Conservation (phyloP, 129 eudicot species). For the Chrysanthemum makinoi region DNA sequence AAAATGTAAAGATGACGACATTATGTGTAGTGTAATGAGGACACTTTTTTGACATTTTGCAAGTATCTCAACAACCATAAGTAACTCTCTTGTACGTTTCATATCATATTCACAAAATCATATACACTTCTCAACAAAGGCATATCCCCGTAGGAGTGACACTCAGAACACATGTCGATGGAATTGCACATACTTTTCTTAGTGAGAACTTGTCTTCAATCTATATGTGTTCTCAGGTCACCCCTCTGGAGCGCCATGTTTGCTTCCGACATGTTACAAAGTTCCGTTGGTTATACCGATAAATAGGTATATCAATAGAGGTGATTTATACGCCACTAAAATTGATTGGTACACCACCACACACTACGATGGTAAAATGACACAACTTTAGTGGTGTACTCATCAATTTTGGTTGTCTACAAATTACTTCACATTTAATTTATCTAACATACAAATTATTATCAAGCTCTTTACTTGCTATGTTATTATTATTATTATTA, state of each 20-base stretch:
- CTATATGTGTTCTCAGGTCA: slow-evolving; percentile 72
- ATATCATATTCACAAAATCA: neutral
- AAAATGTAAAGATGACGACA: slow-evolving; percentile 31
- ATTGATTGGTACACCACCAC: too few species aligned
- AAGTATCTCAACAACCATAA: slow-evolving; percentile 23
- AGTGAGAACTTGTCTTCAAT: slow-evolving; percentile 1
- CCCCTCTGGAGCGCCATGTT: slow-evolving; percentile 49
- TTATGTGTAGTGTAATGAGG: slow-evolving; percentile 23
- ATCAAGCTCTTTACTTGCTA: neutral
- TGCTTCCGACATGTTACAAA: slow-evolving; percentile 4
- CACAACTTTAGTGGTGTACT: too few species aligned
- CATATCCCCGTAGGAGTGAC: slow-evolving; percentile 31
- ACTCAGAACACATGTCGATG: slow-evolving; percentile 37
- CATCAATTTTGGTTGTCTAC: neutral
- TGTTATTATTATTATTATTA: neutral
- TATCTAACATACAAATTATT: neutral
- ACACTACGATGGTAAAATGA: too few species aligned
- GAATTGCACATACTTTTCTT: slow-evolving; percentile 8
- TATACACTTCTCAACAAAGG: slow-evolving; percentile 13
- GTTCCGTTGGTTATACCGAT: too few species aligned
- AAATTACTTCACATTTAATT: neutral
- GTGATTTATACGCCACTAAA: neutral
- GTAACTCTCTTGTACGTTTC: neutral
- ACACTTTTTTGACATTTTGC: slow-evolving; percentile 22
- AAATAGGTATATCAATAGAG: too few species aligned